Base-by-base conservation (phyloP, 2,329 filamentous ascomycete genomes). In the Capronia americana region DNA sequence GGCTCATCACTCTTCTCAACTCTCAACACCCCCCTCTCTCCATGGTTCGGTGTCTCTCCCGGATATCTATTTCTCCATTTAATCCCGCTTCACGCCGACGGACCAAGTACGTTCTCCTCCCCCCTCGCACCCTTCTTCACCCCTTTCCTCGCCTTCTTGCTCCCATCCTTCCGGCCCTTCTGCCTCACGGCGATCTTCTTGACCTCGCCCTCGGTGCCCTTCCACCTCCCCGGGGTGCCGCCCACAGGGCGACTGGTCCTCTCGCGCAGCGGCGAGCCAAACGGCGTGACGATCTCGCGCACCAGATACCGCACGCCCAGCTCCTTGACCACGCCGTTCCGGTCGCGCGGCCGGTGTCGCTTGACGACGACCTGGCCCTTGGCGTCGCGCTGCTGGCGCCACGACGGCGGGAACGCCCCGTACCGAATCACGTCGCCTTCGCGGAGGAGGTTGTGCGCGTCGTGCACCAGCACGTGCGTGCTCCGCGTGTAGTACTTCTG, bases 371-470 rank as follows among this genome's bases (percentile, higher is more conserved):
- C 8, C 54, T 67, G 20, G 28, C 63, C 64, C 50, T 58, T 55
- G 34, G 55, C 17, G 23, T 67, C 65, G 11, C 70, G 56, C 17
- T 50, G 53, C 26, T 56, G 58, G 7, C 30, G 58, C 57, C 67
- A 59, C 14, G 48, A 46, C 12, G 66, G 64, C 4, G 68, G 64
- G 59, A 70, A 72, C 5, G 44, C 41, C 7, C 64, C 67, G 63
- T 65, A 68, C 23, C 65, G 63, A 32, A 71, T 57, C 11, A 73
- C 68, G 55, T 73, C 71, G n/a, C 71, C 71, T 20, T 70, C 70
- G 56, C 61, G 65, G 14, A 72, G 58, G 14, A 70, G 65, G 38
- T 65, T 56, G 23, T 66, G 55, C 10, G 69, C 65, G 48, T 73
- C 71, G 67, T 73, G 71, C 20, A 70, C 70, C 41, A 71, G 64